Evolutionary conservation across 192 early-diverging fungal genomes (phyloP), one percentile per base, ranked within the genome.

Genomic region (Mortierella claussenii): DNA sequence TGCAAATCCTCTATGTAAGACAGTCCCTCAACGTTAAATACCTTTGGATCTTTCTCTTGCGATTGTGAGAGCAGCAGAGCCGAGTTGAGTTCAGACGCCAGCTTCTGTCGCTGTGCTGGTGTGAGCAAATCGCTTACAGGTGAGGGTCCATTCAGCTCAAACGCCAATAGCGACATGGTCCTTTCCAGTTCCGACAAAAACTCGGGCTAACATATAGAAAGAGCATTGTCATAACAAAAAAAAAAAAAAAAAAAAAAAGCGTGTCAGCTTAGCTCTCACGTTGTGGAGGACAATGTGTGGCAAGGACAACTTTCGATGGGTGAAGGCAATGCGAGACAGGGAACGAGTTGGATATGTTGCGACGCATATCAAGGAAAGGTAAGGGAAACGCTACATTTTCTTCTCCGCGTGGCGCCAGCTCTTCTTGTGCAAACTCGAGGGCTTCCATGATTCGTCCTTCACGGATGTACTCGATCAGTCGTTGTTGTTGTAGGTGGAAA

Each of bases 401-500:
- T 80, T 98, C 97, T 5, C 97, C 98, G 28, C 94, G 88, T n/a
- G 97, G 94, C 15, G 97, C 97, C 79, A 99, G 82, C 78, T 98
- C 97, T 40, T 98, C 97, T 67, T 95, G 94, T 7, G 98, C 98
- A 87, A 98, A 99, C 68, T 92, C 90, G 20, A 99, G 81, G 0
- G 97, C 98, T 49, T 94, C 95, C 33, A 79, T 80, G 21, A 94
- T 85, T 45, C 87, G 73, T 6, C 96, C 96, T 46, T 85, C 71
- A 7, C 96, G 87, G 63, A 99, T 99, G 23, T 92, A 86, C 68
- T 99, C 98, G 71, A 99, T 98, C 13, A 99, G 81, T 18, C 93
- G 90, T 82, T 99, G 98, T 82, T 97, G 95, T 81, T 98, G 96
- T 31, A 99, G 82, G 44, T 95, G 97, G 78, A 99, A 99, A 67